These are phyloP conservation scores for Rhizopogon rudus DNA, from an alignment of 768 basidiomycete species.

Conservation along the genomic window DNA sequence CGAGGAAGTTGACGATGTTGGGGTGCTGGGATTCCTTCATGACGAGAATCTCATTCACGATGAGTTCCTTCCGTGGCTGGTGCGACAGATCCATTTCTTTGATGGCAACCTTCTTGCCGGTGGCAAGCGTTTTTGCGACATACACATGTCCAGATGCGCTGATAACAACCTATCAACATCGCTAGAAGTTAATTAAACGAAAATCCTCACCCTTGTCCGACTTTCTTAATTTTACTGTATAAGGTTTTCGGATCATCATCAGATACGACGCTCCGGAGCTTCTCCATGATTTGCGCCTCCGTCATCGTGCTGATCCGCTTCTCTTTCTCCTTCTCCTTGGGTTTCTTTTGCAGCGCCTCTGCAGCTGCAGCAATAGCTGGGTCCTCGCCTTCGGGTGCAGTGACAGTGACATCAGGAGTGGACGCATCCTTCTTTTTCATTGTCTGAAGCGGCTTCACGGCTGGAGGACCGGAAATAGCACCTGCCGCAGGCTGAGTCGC, in stretches of 20 bases:
- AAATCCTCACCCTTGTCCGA: constrained; percentile 87
- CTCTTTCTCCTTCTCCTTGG: constrained; percentile 56
- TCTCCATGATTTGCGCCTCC: constrained; percentile 98
- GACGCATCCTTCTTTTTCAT: constrained; percentile 49
- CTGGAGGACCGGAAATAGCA: constrained; percentile 46
- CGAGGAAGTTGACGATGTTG: constrained; percentile 94
- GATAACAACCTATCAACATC: constrained; percentile 8
- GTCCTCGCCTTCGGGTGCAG: constrained; percentile 38
- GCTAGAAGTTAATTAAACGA: not conserved
- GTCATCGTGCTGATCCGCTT: constrained; percentile 95
- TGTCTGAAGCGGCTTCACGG: constrained; percentile 74
- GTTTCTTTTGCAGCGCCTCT: constrained; percentile 54
- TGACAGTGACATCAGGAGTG: constrained; percentile 46
- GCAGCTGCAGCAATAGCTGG: constrained; percentile 63
- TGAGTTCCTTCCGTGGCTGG: constrained; percentile 94
- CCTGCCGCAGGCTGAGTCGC: constrained; percentile 41
- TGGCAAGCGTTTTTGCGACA: constrained; percentile 86
- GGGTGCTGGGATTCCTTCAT: constrained; percentile 99
- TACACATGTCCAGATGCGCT: constrained; percentile 98
- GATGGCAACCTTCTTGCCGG: constrained; percentile 88
- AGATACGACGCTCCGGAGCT: constrained; percentile 83
- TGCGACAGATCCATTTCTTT: constrained; percentile 97
- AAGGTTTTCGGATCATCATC: constrained; percentile 82
- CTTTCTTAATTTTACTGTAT: constrained; percentile 98
- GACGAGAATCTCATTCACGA: constrained; percentile 96